These are phyloP conservation scores for Luvunga scandens DNA, from an alignment of 345 rosid species.

Conservation along the genomic window DNA sequence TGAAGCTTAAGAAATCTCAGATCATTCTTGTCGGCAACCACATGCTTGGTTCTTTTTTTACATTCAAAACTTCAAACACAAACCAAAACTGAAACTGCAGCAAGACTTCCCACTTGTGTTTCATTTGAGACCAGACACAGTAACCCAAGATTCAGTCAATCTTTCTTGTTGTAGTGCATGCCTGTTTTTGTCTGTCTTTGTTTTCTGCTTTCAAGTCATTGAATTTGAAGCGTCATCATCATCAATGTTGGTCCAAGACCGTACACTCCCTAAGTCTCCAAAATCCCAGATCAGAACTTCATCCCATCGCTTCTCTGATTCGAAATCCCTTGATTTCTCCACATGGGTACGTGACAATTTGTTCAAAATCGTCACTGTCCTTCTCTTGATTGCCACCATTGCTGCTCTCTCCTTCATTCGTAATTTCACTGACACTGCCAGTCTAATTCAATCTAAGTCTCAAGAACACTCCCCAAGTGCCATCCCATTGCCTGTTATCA, in stretches of 20 bases:
- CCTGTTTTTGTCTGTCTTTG: background rate
- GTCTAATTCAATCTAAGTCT: constrained; percentile 64
- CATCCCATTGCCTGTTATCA: constrained; percentile 56
- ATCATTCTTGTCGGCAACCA: constrained; percentile 30
- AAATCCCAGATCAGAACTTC: constrained; percentile 51
- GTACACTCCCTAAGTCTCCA: constrained; percentile 41
- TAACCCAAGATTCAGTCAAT: background rate
- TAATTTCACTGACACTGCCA: constrained; percentile 61
- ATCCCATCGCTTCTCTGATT: constrained; percentile 52
- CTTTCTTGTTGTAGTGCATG: background rate
- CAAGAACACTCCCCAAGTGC: constrained; percentile 47
- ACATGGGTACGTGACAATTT: constrained; percentile 71
- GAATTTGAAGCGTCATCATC: background rate
- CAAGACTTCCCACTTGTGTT: background rate
- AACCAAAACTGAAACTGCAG: background rate
- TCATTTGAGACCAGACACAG: background rate
- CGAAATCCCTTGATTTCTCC: constrained; percentile 80
- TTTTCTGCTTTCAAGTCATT: constrained; percentile 5
- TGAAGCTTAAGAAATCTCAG: constrained; percentile 28
- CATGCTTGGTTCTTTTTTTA: background rate
- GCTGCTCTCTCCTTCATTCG: constrained; percentile 69
- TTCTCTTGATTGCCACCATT: constrained; percentile 51
- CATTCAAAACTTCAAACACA: background rate
- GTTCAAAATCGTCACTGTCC: constrained; percentile 40
- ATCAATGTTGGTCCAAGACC: constrained; percentile 90